Evolutionary conservation across 345 rosid genomes (phyloP).

Genomic region (Eucalyptus shirleyi): DNA sequence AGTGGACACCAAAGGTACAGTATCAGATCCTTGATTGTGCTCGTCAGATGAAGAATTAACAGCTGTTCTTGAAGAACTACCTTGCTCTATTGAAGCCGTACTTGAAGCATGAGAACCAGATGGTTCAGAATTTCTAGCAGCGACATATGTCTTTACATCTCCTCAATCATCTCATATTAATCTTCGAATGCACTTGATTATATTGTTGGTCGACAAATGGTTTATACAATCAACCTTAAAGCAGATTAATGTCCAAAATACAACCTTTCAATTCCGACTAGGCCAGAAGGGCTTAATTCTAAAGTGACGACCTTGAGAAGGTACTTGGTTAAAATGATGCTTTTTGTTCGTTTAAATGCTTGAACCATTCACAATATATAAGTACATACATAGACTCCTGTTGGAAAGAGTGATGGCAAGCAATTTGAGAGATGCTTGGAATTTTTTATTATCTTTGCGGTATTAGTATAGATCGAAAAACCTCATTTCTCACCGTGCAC

Average conservation of each 20-base stretch:
- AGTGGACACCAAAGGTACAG: slow-evolving; percentile 8
- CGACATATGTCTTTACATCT: background rate
- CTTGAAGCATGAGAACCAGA: slow-evolving; percentile 25
- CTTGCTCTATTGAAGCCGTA: slow-evolving; percentile 14
- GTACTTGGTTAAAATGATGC: background rate
- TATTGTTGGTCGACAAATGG: background rate
- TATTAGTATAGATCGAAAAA: background rate
- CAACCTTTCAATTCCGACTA: background rate
- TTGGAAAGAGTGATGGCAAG: background rate
- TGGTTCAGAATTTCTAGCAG: slow-evolving; percentile 39
- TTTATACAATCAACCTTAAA: background rate
- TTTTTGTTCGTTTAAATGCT: background rate
- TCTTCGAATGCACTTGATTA: background rate
- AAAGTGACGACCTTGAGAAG: background rate
- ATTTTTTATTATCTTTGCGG: background rate
- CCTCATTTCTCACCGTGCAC: background rate
- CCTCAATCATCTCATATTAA: background rate
- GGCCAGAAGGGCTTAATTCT: background rate
- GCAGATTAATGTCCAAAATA: background rate
- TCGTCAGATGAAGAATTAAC: slow-evolving; percentile 12
- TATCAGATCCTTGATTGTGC: slow-evolving; percentile 17
- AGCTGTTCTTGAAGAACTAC: slow-evolving; percentile 30
- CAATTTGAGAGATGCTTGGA: background rate
- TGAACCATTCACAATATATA: background rate
- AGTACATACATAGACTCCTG: background rate